These are phyloP conservation scores for Osmozyma mogii DNA, from an alignment of 805 yeast species.

Conservation along the genomic window DNA sequence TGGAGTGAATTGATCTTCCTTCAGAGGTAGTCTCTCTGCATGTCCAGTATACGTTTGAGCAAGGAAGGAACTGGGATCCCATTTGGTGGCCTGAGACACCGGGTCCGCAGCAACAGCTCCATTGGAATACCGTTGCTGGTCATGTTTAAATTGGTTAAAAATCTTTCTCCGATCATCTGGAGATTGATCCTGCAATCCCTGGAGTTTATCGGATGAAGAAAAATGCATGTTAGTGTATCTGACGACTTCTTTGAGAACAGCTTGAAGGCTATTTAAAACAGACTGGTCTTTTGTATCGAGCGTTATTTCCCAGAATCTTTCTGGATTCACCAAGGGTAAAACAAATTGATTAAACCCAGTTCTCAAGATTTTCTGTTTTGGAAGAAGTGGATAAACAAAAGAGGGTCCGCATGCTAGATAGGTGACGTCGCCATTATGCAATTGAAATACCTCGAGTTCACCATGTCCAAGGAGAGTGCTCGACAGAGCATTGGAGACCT, in stretches of 20 bases:
- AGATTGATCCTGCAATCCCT: no score
- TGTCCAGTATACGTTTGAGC: conserved; percentile 10
- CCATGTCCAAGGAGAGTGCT: conserved; percentile 59
- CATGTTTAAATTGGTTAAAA: no score
- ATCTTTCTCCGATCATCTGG: conserved; percentile 1
- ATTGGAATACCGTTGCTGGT: no score
- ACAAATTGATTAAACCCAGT: conserved; percentile 42
- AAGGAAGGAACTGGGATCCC: no score
- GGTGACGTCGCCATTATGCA: conserved; percentile 49
- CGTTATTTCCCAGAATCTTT: conserved; percentile 60
- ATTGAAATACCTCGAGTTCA: conserved; percentile 48
- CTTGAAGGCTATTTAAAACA: conserved; percentile 21
- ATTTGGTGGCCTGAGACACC: no score
- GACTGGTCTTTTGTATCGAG: conserved; percentile 24
- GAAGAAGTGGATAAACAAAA: conserved; percentile 67
- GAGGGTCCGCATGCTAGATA: conserved; percentile 59
- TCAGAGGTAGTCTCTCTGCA: conserved; percentile 1
- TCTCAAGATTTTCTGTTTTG: conserved; percentile 51
- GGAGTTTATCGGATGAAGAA: no score
- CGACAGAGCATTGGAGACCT: conserved; percentile 10
- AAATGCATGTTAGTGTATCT: conserved; percentile 33
- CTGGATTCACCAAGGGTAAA: conserved; percentile 65
- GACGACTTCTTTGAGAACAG: conserved; percentile 33
- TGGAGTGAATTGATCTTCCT: conserved; percentile 4
- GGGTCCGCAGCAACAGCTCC: no score